Conservation (phyloP, 352 stramenopile genomes). For the Globisporangium canariense region DNA sequence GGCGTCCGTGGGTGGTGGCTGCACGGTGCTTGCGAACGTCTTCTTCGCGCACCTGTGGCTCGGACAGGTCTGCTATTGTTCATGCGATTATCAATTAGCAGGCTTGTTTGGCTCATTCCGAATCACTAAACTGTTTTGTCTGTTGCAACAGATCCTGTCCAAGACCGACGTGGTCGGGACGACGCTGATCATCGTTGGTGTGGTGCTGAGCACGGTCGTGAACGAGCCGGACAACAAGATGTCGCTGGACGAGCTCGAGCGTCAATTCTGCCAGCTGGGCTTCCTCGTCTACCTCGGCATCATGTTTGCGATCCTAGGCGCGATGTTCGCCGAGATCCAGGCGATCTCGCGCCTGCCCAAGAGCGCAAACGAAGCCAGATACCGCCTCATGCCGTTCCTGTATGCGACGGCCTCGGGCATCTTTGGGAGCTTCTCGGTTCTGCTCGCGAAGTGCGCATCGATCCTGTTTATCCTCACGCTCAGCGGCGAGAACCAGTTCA, state of each 20-base stretch:
- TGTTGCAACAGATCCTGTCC: slow-evolving; percentile 42
- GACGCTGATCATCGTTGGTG: slow-evolving; percentile 75
- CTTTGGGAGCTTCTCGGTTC: slow-evolving; percentile 79
- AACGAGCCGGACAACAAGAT: slow-evolving; percentile 81
- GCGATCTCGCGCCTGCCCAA: slow-evolving; percentile 50
- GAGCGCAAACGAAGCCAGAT: slow-evolving; percentile 53
- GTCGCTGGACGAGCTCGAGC: slow-evolving; percentile 72
- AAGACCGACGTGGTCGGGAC: slow-evolving; percentile 67
- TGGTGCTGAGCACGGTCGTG: slow-evolving; percentile 77
- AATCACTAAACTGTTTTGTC: not conserved
- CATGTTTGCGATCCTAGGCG: slow-evolving; percentile 63
- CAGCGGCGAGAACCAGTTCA: slow-evolving; percentile 80
- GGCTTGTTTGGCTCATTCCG: not conserved
- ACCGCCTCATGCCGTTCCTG: slow-evolving; percentile 68
- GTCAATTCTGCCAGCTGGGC: slow-evolving; percentile 70
- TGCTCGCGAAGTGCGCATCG: slow-evolving; percentile 81
- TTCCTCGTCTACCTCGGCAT: slow-evolving; percentile 79
- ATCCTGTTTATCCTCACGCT: slow-evolving; percentile 79
- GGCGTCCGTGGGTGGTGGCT: slow-evolving; percentile 78
- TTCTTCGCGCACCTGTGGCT: slow-evolving; percentile 88
- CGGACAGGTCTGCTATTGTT: slow-evolving; percentile 37
- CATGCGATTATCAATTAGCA: not conserved
- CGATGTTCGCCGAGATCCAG: slow-evolving; percentile 76
- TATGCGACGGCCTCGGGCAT: slow-evolving; percentile 82
- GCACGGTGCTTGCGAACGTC: slow-evolving; percentile 86